phyloP scores from a whole-genome alignment of 176 grass and related monocot species.

The Puya raimondii region DNA sequence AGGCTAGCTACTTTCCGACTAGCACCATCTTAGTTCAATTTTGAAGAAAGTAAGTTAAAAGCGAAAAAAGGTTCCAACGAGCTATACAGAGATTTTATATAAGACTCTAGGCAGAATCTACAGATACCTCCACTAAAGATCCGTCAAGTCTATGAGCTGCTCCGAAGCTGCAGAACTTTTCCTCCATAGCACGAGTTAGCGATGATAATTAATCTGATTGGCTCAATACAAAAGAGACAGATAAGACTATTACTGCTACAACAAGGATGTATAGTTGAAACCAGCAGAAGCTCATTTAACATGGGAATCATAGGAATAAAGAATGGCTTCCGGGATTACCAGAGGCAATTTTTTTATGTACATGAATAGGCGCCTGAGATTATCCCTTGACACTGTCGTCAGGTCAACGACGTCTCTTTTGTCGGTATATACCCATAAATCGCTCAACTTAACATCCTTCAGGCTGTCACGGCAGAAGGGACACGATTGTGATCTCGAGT shows the following conservation, averaged over 20 bases:
- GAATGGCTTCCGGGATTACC: slow-evolving; percentile 56
- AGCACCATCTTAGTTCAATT: too few relatives aligned
- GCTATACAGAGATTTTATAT: not conserved
- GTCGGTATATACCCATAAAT: slow-evolving; percentile 79
- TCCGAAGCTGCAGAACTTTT: not conserved
- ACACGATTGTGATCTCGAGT: slow-evolving; percentile 75
- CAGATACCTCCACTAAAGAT: not conserved
- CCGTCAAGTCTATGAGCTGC: not conserved
- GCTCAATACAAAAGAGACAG: not conserved
- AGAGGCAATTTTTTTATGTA: slow-evolving; percentile 87
- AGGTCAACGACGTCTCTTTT: slow-evolving; percentile 55
- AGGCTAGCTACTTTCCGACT: too few relatives aligned
- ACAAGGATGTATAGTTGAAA: not conserved
- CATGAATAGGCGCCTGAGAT: slow-evolving; percentile 63
- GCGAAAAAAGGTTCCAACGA: not conserved
- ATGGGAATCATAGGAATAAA: slow-evolving; percentile 60
- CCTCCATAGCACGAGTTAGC: not conserved
- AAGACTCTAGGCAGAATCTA: not conserved
- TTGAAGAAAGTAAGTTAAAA: too few relatives aligned
- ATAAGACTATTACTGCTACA: not conserved
- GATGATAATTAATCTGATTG: not conserved
- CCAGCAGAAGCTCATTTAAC: slow-evolving; percentile 44
- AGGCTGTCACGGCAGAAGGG: slow-evolving; percentile 77
- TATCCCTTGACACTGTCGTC: slow-evolving; percentile 51
- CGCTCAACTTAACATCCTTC: slow-evolving; percentile 56